phyloP scores from a whole-genome alignment of 768 basidiomycete genomes.

The Lactifluus echinatus region DNA sequence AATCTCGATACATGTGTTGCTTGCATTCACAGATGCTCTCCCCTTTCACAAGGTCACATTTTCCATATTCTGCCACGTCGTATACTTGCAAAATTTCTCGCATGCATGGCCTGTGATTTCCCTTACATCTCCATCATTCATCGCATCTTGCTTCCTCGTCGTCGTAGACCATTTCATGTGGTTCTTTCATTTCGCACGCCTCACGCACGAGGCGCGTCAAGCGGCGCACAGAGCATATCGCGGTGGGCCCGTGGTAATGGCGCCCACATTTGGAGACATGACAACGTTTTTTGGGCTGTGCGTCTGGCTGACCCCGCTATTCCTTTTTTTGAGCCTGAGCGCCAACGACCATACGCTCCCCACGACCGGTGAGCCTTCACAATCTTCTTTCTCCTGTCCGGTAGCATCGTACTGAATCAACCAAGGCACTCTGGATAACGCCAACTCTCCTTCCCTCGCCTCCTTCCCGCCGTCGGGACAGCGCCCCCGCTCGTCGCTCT shows the following conservation, averaged over 20 bases:
- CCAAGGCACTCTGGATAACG: not conserved
- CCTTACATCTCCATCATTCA: conserved; percentile 73
- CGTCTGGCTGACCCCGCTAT: conserved; percentile 86
- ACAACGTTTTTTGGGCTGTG: conserved; percentile 79
- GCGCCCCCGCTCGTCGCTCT: conserved; percentile 48
- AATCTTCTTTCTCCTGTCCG: conserved; percentile 20
- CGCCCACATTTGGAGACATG: conserved; percentile 52
- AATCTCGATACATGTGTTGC: conserved; percentile 64
- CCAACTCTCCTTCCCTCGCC: conserved; percentile 16
- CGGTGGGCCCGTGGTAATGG: conserved; percentile 33
- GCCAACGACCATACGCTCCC: conserved; percentile 97
- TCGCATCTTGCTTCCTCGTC: conserved; percentile 79
- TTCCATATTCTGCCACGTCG: conserved; percentile 73
- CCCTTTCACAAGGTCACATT: conserved; percentile 69
- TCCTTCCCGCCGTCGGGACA: conserved; percentile 22
- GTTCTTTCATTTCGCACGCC: conserved; percentile 88
- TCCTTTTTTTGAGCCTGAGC: conserved; percentile 90
- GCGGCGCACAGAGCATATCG: conserved; percentile 27
- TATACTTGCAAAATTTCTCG: conserved; percentile 93
- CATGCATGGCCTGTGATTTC: conserved; percentile 88
- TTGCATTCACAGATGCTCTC: conserved; percentile 75
- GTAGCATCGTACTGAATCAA: conserved; percentile 16
- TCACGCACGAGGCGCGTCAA: conserved; percentile 57
- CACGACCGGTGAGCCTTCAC: conserved; percentile 27
- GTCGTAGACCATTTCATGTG: conserved; percentile 89